Evolutionary conservation across 1,139 yeast species (phyloP).

Genomic region (Geotrichum australiense): DNA sequence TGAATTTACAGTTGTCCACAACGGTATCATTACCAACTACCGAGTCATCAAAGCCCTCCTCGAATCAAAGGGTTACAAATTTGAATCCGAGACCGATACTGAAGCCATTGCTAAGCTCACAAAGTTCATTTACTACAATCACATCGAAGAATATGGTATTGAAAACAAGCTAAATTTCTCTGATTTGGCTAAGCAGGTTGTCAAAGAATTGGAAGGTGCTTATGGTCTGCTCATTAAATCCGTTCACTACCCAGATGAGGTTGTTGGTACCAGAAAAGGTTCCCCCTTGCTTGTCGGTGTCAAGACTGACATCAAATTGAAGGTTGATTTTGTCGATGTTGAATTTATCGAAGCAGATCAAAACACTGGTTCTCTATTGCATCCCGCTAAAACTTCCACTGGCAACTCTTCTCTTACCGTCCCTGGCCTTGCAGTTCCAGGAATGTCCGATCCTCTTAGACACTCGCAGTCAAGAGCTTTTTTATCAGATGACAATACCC

Average conservation of each 20-base stretch:
- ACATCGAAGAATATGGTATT: slow-evolving; percentile 42
- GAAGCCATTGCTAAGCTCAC: slow-evolving; percentile 95
- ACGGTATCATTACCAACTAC: slow-evolving; percentile 96
- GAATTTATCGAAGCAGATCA: slow-evolving; percentile 68
- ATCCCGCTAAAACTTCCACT: slow-evolving; percentile 4
- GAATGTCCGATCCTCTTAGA: slow-evolving; percentile 47
- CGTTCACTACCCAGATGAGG: slow-evolving; percentile 88
- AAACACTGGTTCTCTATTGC: slow-evolving; percentile 14
- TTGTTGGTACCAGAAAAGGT: slow-evolving; percentile 96
- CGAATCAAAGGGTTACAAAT: slow-evolving; percentile 66
- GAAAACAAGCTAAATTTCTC: slow-evolving; percentile 76
- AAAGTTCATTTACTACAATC: slow-evolving; percentile 82
- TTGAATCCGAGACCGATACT: slow-evolving; percentile 94
- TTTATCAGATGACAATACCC: slow-evolving; percentile 82
- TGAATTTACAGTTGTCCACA: slow-evolving; percentile 91
- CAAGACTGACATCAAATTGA: slow-evolving; percentile 87
- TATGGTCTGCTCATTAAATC: slow-evolving; percentile 94
- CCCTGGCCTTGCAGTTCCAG: slow-evolving; percentile 33
- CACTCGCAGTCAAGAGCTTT: slow-evolving; percentile 92
- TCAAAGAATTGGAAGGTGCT: slow-evolving; percentile 93
- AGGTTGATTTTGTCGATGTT: slow-evolving; percentile 97
- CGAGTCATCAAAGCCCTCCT: slow-evolving; percentile 82
- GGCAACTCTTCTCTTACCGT: slow-evolving; percentile 18
- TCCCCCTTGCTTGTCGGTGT: slow-evolving; percentile 97
- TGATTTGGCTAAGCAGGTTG: slow-evolving; percentile 85